phyloP scores from a whole-genome alignment of 768 basidiomycete genomes.

The Naganishia vishniacii region DNA sequence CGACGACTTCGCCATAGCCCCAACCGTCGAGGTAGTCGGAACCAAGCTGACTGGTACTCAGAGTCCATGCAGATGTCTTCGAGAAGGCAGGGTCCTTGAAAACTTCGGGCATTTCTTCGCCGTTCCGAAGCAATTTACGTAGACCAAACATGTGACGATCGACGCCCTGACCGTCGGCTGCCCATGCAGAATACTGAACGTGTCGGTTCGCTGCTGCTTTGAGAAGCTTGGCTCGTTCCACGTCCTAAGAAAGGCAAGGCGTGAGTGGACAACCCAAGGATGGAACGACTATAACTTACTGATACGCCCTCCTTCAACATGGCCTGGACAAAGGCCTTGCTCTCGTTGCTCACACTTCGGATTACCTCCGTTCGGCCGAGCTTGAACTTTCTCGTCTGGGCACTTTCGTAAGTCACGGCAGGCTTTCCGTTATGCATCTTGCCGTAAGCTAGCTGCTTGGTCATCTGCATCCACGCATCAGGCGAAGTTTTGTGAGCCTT shows the following conservation, averaged over 20 bases:
- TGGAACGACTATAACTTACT: constrained; percentile 47
- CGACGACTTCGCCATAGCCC: constrained; percentile 73
- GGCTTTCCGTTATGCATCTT: constrained; percentile 61
- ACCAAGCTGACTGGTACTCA: constrained; percentile 82
- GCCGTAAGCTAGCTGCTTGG: constrained; percentile 92
- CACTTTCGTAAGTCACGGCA: constrained; percentile 90
- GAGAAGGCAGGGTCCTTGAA: constrained; percentile 68
- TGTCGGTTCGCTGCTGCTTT: constrained; percentile 72
- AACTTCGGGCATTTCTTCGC: constrained; percentile 66
- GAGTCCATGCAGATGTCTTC: constrained; percentile 79
- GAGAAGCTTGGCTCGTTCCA: constrained; percentile 63
- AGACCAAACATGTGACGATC: constrained; percentile 93
- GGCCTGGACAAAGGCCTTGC: constrained; percentile 77
- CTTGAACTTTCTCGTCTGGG: constrained; percentile 87
- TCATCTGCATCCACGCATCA: constrained; percentile 90
- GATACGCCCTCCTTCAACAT: constrained; percentile 63
- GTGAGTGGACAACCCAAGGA: not conserved
- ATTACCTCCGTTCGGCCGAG: constrained; percentile 93
- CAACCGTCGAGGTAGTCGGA: constrained; percentile 80
- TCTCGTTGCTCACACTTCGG: constrained; percentile 73
- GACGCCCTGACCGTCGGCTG: constrained; percentile 88
- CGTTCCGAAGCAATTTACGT: constrained; percentile 69
- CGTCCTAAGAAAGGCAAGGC: constrained; percentile 51
- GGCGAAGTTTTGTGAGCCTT: constrained; percentile 82
- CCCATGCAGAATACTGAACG: constrained; percentile 79